Evolutionary conservation across 768 basidiomycete genomes (phyloP).

Genomic region (Tylopilus cervinicoccineus): DNA sequence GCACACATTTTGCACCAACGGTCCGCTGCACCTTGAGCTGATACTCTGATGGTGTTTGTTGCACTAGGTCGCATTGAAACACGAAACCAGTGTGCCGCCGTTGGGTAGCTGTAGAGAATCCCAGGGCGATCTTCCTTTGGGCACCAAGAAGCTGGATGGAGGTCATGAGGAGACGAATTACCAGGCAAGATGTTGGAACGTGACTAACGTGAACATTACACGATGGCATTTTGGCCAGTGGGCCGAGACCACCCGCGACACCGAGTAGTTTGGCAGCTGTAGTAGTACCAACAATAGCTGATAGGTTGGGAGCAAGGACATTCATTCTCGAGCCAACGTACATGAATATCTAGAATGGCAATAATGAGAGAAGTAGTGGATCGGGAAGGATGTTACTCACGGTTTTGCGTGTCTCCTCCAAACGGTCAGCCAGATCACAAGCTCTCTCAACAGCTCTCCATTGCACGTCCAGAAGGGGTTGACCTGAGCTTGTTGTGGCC

Average conservation of each 20-base stretch:
- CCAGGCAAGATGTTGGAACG: not conserved
- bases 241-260: slow-evolving; percentile 89
- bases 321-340: slow-evolving; percentile 99
- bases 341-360: slow-evolving; percentile 74
- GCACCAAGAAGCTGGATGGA: slow-evolving; percentile 79
- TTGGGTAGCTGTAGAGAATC: slow-evolving; percentile 85
- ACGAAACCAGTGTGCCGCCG: slow-evolving; percentile 95
- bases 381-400: slow-evolving; percentile 32
- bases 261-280: slow-evolving; percentile 98
- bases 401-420: slow-evolving; percentile 89
- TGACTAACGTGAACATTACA: slow-evolving; percentile 88
- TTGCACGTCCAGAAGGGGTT: slow-evolving; percentile 58
- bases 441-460: slow-evolving; percentile 84
- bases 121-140: slow-evolving; percentile 86
- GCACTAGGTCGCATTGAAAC: slow-evolving; percentile 88
- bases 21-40: slow-evolving; percentile 91
- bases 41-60: slow-evolving; percentile 83
- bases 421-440: slow-evolving; percentile 81
- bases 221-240: slow-evolving; percentile 89
- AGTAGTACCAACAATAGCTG: slow-evolving; percentile 96
- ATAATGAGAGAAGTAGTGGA: slow-evolving; percentile 2
- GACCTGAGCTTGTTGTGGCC: slow-evolving; percentile 85
- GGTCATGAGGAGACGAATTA: slow-evolving; percentile 1
- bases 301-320: slow-evolving; percentile 96
- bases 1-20: slow-evolving; percentile 84